These are phyloP conservation scores for Cudoniella acicularis DNA, from an alignment of 495 filamentous ascomycete species.

Conservation along the genomic window DNA sequence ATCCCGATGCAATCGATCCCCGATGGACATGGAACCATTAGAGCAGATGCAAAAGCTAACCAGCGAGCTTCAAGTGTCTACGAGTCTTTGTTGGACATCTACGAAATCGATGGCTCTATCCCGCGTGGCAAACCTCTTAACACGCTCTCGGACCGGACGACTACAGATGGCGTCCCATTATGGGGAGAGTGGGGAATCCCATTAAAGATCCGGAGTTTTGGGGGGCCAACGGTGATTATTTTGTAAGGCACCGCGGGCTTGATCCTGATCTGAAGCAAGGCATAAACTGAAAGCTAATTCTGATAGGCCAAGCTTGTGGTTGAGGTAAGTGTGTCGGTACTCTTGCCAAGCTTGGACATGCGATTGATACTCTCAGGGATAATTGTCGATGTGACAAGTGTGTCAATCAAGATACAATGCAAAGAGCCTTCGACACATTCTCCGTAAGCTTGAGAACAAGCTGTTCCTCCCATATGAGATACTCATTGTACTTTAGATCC, in stretches of 20 bases:
- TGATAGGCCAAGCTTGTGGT: background rate
- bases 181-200: background rate
- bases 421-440: constrained; percentile 71
- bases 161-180: background rate
- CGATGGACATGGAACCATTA: too few species aligned
- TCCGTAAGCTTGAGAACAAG: constrained; percentile 37
- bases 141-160: background rate
- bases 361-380: constrained; percentile 60
- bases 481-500: constrained; percentile 42
- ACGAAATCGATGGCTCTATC: background rate
- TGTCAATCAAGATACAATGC: constrained; percentile 72
- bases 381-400: constrained; percentile 76
- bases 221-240: too few species aligned
- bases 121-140: background rate
- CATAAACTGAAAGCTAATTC: background rate
- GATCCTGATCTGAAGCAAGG: too few species aligned
- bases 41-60: too few species aligned
- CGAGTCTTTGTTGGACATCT: background rate
- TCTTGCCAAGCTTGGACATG: too few species aligned
- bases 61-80: background rate
- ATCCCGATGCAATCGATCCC: too few species aligned
- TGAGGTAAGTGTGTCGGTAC: background rate
- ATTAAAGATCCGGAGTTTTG: background rate
- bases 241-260: too few species aligned
- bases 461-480: background rate